Evolutionary conservation across 768 basidiomycete genomes (phyloP).

Genomic region (Pilatotrama ljubarskyi): DNA sequence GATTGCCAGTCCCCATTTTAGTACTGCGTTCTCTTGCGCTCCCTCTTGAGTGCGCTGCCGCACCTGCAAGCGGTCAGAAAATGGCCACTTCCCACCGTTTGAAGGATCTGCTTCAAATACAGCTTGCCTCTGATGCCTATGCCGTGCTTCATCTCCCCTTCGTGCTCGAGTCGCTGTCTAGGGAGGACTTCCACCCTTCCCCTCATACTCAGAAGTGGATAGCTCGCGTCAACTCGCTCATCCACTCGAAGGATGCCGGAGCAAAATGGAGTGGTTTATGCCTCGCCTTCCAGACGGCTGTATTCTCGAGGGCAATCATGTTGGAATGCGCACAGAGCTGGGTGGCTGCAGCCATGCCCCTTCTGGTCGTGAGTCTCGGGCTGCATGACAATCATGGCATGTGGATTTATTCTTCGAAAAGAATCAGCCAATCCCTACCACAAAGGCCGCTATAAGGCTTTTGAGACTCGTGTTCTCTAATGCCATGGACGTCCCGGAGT

Average conservation of each 20-base stretch:
- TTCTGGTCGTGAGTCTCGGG: slow-evolving; percentile 57
- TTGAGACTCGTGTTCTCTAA: slow-evolving; percentile 59
- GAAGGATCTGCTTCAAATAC: slow-evolving; percentile 65
- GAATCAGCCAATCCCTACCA: slow-evolving; percentile 59
- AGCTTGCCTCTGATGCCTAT: slow-evolving; percentile 68
- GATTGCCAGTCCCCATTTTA: too few relatives aligned
- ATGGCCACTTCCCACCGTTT: slow-evolving; percentile 45
- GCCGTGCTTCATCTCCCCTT: slow-evolving; percentile 60
- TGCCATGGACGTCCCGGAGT: slow-evolving; percentile 66
- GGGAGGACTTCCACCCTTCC: slow-evolving; percentile 57
- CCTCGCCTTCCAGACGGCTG: slow-evolving; percentile 66
- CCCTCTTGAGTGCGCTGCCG: not conserved
- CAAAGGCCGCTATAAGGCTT: slow-evolving; percentile 68
- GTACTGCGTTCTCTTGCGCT: not conserved
- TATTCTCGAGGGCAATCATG: slow-evolving; percentile 58
- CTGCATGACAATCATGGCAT: slow-evolving; percentile 38
- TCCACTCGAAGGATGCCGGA: slow-evolving; percentile 76
- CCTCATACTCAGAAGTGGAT: slow-evolving; percentile 75
- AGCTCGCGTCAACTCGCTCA: slow-evolving; percentile 67
- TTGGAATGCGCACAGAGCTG: slow-evolving; percentile 73
- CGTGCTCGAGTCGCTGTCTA: slow-evolving; percentile 54
- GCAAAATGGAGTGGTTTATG: slow-evolving; percentile 81
- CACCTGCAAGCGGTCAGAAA: not conserved
- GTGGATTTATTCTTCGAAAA: slow-evolving; percentile 44
- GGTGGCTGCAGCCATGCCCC: slow-evolving; percentile 63